Percentiles rank a stretch among this genome's conserved stretches.
Conservation (phyloP, 202 grass and related monocot genomes). For the Brachypodium distachyon region DNA sequence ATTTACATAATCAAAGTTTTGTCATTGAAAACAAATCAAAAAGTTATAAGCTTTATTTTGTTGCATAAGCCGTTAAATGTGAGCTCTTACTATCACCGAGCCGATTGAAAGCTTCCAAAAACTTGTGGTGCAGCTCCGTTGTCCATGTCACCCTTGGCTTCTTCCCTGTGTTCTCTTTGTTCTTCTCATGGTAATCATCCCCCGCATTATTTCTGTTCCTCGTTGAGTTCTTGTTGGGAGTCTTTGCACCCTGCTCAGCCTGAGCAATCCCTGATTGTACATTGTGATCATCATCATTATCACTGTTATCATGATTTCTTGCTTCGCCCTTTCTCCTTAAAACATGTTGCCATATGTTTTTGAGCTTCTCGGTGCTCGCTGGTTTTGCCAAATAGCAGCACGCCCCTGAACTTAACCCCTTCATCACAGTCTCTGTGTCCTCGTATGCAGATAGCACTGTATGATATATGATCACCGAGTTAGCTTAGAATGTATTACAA, state of each 20-base stretch:
- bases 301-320: neutral
- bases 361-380: slow-evolving; percentile 25
- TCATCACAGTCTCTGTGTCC: slow-evolving; percentile 32
- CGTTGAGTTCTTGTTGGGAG: neutral
- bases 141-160: slow-evolving; percentile 50
- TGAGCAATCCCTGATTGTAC: neutral
- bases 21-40: neutral
- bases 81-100: slow-evolving; percentile 59
- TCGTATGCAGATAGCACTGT: slow-evolving; percentile 49
- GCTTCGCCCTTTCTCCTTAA: neutral
- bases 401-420: slow-evolving; percentile 52
- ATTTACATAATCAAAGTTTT: neutral
- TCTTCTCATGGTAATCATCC: slow-evolving; percentile 10
- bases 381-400: slow-evolving; percentile 65
- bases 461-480: neutral
- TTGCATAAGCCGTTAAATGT: neutral
- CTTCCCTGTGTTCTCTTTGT: slow-evolving; percentile 18
- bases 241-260: neutral
- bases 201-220: slow-evolving; percentile 21
- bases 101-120: slow-evolving; percentile 42
- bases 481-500: neutral
- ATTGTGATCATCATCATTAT: neutral
- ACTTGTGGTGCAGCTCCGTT: slow-evolving; percentile 32
- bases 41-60: neutral
- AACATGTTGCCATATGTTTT: slow-evolving; percentile 63